Base-by-base conservation (phyloP, 176 grass and related monocot species). In the Oryza nivara region DNA sequence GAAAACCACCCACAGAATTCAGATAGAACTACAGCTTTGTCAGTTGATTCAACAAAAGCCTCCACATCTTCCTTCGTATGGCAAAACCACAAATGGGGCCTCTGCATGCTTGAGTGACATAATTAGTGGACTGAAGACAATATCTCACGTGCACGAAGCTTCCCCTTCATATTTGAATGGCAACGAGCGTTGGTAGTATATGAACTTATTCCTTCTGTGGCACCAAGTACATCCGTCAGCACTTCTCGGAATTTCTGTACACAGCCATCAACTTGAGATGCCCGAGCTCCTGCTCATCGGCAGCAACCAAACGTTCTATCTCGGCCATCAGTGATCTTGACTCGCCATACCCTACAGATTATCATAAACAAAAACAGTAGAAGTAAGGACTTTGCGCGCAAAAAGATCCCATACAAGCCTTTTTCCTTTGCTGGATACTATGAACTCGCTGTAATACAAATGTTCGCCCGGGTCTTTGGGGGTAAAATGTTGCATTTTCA, bases 1-100 rank as follows among this genome's bases (percentile, higher is more conserved):
- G 81, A 80, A 79, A 94, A 92, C 96, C 93, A 98, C 64, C 92
- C 96, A 87, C 93, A 98, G 22, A 93, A 89, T 71, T 98, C 96
- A 77, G 91, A 87, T 28, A 95, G 83, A 82, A 98, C 68, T 79
- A 98, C 49, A 85, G 92, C 87, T 89, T 88, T 98, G 82, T 98
- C 93, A 13, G 96, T 93, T 80, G 93, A 95, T 80, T 85, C 77
- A 14, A 95, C 81, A 92, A 88, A 93, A 49, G 46, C 51, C 45
- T 93, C 73, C 56, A 93, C 78, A n/a, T 95, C 92, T 92, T 98
- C 85, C 70, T 72, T 88, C 20, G 85, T 91, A 80, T 83, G n/a
- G 77, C 83, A 98, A 81, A 70, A 76, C 63, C 86, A 88, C 90
- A 69, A 98, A 86, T 87, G 92, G 96, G 56, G 92, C 73, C 70